These are phyloP conservation scores for Ganoderma boninense DNA, from an alignment of 1,284 basidiomycete species.

Conservation along the genomic window DNA sequence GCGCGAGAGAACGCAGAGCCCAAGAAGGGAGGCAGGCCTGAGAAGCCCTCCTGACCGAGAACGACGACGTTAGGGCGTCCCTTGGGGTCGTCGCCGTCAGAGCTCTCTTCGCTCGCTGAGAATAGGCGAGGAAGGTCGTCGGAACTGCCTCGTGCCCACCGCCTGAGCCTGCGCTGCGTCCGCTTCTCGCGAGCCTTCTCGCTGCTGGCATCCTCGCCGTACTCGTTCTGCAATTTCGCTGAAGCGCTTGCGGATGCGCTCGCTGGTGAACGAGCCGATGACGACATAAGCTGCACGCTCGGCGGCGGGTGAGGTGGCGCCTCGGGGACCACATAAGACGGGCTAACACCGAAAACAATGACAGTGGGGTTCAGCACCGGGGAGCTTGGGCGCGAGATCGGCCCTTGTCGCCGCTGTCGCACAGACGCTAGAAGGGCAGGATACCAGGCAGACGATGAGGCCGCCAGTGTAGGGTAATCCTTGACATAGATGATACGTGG, in stretches of 20 bases:
- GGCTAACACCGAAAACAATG: slow-evolving; percentile 85
- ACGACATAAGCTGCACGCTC: slow-evolving; percentile 39
- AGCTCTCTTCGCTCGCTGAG: slow-evolving; percentile 47
- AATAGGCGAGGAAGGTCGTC: slow-evolving; percentile 69
- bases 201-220: slow-evolving; percentile 69
- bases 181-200: slow-evolving; percentile 74
- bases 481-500: slow-evolving; percentile 87
- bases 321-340: slow-evolving; percentile 64
- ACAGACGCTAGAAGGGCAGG: slow-evolving; percentile 80
- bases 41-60: slow-evolving; percentile 49
- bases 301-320: slow-evolving; percentile 38
- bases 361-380: slow-evolving; percentile 75
- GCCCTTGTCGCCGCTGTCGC: slow-evolving; percentile 71
- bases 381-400: slow-evolving; percentile 61
- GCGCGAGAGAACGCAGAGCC: slow-evolving; percentile 32
- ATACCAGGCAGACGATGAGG: slow-evolving; percentile 82
- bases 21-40: slow-evolving; percentile 38
- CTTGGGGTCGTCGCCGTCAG: slow-evolving; percentile 42
- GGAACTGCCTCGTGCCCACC: slow-evolving; percentile 72
- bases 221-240: slow-evolving; percentile 51
- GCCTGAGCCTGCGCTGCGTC: slow-evolving; percentile 68
- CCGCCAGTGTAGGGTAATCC: slow-evolving; percentile 78
- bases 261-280: slow-evolving; percentile 41
- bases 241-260: slow-evolving; percentile 17
- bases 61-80: slow-evolving; percentile 58